Conservation (phyloP, 176 grass and related monocot species). For the Ensete ventricosum region DNA sequence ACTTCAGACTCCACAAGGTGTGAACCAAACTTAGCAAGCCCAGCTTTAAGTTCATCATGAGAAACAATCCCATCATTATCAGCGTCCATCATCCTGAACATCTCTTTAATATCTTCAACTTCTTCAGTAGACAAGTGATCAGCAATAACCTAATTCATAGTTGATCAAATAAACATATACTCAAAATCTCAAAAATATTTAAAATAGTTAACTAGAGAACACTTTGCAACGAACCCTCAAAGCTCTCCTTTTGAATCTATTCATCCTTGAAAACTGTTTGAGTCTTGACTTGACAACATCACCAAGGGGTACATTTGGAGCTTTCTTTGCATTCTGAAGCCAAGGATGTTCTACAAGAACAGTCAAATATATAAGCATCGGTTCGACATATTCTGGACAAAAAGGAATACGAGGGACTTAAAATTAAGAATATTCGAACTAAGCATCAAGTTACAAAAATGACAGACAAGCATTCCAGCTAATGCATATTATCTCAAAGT, state of each 20-base stretch:
- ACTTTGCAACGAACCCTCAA: slow-evolving; percentile 47
- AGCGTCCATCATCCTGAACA: slow-evolving; percentile 95
- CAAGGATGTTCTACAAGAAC: slow-evolving; percentile 57
- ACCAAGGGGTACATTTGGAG: slow-evolving; percentile 91
- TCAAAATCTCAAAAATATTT: slow-evolving; percentile 1
- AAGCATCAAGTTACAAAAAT: neutral
- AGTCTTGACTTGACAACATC: slow-evolving; percentile 98
- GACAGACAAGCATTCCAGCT: neutral
- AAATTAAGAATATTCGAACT: neutral
- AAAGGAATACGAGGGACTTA: neutral
- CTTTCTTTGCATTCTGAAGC: slow-evolving; percentile 99
- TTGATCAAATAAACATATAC: neutral
- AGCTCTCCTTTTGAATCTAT: slow-evolving; percentile 98
- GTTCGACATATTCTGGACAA: neutral
- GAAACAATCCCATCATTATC: slow-evolving; percentile 93
- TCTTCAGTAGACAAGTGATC: slow-evolving; percentile 98
- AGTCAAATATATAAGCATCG: slow-evolving; percentile 1
- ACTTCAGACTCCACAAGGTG: slow-evolving; percentile 90
- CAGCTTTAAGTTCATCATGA: slow-evolving; percentile 72
- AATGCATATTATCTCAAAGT: neutral
- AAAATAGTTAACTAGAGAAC: slow-evolving; percentile 1
- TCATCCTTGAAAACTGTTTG: slow-evolving; percentile 99
- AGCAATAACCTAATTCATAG: slow-evolving; percentile 66
- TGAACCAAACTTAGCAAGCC: slow-evolving; percentile 91
- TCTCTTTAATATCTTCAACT: slow-evolving; percentile 95